phyloP scores from a whole-genome alignment of 352 stramenopile genomes.

The Stephanocyclus meneghinianus region DNA sequence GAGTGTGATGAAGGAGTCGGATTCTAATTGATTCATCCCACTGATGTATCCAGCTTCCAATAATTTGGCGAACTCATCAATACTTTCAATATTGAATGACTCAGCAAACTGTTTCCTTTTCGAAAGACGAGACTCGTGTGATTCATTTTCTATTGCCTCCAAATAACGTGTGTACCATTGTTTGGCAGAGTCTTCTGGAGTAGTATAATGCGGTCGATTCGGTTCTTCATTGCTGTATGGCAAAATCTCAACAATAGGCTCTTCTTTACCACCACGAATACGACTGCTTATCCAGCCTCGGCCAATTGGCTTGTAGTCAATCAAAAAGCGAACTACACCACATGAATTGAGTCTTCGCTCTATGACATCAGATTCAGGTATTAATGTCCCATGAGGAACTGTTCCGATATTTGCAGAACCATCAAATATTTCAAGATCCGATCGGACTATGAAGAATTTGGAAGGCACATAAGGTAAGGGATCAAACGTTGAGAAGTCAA shows the following conservation, averaged over 20 bases:
- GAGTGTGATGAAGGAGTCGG: slow-evolving; percentile 62
- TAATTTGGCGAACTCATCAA: slow-evolving; percentile 64
- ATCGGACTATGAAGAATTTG: slow-evolving; percentile 55
- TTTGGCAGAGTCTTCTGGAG: slow-evolving; percentile 71
- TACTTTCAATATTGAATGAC: slow-evolving; percentile 53
- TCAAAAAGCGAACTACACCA: slow-evolving; percentile 82
- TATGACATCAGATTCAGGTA: slow-evolving; percentile 74
- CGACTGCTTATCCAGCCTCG: slow-evolving; percentile 84
- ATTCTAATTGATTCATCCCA: slow-evolving; percentile 59
- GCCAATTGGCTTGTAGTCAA: slow-evolving; percentile 65
- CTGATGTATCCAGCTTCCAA: slow-evolving; percentile 51
- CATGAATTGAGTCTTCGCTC: slow-evolving; percentile 83
- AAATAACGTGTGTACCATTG: slow-evolving; percentile 66
- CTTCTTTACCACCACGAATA: slow-evolving; percentile 84
- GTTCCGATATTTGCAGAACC: slow-evolving; percentile 77
- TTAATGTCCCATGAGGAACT: slow-evolving; percentile 72
- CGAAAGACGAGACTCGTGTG: neutral
- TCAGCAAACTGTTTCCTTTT: slow-evolving; percentile 29
- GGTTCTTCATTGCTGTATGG: slow-evolving; percentile 20
- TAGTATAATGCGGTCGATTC: slow-evolving; percentile 17
- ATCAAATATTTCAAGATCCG: slow-evolving; percentile 85
- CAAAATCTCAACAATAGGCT: slow-evolving; percentile 81
- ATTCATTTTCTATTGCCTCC: slow-evolving; percentile 12
- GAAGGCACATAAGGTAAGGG: neutral
- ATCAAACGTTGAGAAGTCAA: slow-evolving; percentile 2